phyloP scores from a whole-genome alignment of 345 rosid species.

The Eucalyptus urophylla region DNA sequence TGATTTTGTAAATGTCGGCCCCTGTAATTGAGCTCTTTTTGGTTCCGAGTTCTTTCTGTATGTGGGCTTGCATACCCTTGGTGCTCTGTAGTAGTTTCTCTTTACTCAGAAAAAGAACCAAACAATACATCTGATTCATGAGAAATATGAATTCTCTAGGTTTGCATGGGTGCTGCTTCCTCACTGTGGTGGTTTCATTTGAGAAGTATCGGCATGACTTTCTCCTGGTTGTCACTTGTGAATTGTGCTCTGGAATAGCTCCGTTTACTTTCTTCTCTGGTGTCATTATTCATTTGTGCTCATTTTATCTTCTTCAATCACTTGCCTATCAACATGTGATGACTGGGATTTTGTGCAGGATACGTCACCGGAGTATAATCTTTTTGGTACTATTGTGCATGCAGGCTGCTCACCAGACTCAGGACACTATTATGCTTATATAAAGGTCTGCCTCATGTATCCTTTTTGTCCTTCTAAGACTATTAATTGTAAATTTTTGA shows the following conservation, averaged over 20 bases:
- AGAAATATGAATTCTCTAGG: not conserved
- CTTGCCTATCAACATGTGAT: not conserved
- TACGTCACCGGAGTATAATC: slow-evolving; percentile 72
- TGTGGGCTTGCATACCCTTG: not conserved
- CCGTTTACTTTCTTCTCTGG: not conserved
- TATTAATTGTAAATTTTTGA: not conserved
- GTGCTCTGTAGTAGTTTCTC: not conserved
- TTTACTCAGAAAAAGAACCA: not conserved
- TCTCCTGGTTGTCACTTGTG: not conserved
- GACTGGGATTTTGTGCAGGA: slow-evolving; percentile 38
- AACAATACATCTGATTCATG: not conserved
- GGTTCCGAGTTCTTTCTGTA: not conserved
- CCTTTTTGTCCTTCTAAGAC: not conserved
- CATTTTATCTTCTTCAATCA: not conserved
- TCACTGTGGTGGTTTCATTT: not conserved
- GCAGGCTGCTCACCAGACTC: slow-evolving; percentile 85
- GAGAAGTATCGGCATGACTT: not conserved
- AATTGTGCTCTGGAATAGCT: not conserved
- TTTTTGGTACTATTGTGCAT: slow-evolving; percentile 96
- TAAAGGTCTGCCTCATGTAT: slow-evolving; percentile 39
- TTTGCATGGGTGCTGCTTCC: not conserved
- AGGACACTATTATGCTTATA: slow-evolving; percentile 95
- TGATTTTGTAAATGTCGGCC: not conserved
- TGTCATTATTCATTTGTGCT: not conserved
- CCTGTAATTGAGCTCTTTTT: not conserved